Evolutionary conservation across 352 stramenopile species (phyloP).

Genomic region (Blastocystis sp.): DNA sequence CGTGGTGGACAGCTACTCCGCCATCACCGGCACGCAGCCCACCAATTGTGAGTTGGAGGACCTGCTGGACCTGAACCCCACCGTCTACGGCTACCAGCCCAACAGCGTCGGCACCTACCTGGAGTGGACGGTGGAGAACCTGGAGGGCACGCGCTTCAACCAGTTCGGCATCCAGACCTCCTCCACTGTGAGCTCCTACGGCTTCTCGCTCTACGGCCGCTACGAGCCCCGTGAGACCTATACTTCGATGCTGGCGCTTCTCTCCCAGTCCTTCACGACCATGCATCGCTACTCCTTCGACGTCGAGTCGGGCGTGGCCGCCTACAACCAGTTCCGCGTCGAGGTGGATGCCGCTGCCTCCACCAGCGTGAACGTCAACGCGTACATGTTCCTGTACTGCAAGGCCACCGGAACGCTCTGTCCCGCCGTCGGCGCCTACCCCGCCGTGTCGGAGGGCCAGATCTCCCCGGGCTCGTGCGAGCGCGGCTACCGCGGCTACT

Average conservation of each 20-base stretch:
- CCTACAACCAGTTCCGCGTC: neutral
- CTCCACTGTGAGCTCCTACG: too few relatives aligned
- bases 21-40: neutral
- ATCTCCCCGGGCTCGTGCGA: constrained; percentile 29
- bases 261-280: neutral
- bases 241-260: neutral
- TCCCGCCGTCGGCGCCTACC: neutral
- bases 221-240: neutral
- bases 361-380: neutral
- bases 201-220: neutral
- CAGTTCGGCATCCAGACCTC: too few relatives aligned
- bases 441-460: constrained; percentile 12
- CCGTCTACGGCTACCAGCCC: neutral
- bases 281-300: neutral
- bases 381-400: constrained; percentile 20
- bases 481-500: neutral
- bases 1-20: constrained; percentile 22
- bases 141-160: too few relatives aligned
- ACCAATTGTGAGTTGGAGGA: neutral
- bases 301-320: neutral
- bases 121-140: neutral
- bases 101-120: neutral
- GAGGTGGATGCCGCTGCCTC: neutral
- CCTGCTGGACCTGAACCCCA: constrained; percentile 18
- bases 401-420: neutral